Evolutionary conservation across 2,329 filamentous ascomycete genomes (phyloP), one percentile per base, ranked within the genome.

Genomic region (Ambrosiella xylebori): DNA sequence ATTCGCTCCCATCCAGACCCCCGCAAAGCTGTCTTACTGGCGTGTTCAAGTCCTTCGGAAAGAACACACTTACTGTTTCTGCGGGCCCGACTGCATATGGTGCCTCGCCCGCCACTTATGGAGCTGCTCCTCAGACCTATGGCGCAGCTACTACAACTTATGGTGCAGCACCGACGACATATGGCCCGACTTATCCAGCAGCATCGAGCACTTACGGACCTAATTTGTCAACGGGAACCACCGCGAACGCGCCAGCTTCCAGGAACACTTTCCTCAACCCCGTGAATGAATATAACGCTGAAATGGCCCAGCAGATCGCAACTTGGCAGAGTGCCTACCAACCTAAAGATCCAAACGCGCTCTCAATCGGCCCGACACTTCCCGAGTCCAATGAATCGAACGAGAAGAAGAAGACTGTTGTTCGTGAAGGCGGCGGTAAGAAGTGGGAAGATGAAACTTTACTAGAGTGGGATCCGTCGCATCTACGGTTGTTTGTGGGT

Each of bases 301-400:
- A 68, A 62, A 74, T 76, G 62, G 80, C 76, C 66, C 78, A 95
- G 65, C 88, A 94, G 69, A 90, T 96, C 61, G 89, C 90, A 54
- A 87, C 95, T 70, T 96, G 91, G 88, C 89, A 95, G 70, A 91
- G 85, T 70, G 88, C 89, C 35, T 95, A 95, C 70, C 79, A 82
- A 62, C 77, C 76, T 54, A 83, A 79, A 64, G 82, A 85, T 54
- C 73, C 76, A 9, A 66, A 68, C 40, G 63, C 68, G 44, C 52
- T 52, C 64, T 68, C 66, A 58, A 67, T 61, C 9, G 59, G 59
- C 1, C 59, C 59, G n/a, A 39, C 51, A 44, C 56, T 64, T 56
- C 56, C 65, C 51, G 76, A 79, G 51, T 7, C 19, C 36, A 3
- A 47, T 47, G 44, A 8, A 13, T 47, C 44, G 4, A 57, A 71